A percentile compares a stretch with the other conserved stretches of the same genome.
Conservation (phyloP, 345 rosid genomes). For the Hypericum androsaemum region DNA sequence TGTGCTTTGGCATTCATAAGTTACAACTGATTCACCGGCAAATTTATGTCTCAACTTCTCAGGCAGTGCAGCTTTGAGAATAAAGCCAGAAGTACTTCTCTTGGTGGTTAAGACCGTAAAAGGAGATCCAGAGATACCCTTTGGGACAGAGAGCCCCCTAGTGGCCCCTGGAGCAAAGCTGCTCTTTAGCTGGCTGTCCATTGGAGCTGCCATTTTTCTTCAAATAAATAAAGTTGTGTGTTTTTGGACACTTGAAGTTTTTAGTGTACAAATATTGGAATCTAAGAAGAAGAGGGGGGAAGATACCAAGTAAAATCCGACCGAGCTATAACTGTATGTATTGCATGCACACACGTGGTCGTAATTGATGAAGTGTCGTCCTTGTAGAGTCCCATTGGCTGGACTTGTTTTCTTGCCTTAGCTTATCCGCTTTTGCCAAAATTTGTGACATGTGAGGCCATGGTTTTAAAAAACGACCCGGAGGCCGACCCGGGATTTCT, state of each 20-base stretch:
- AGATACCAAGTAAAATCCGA: neutral
- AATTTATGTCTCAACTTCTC: constrained; percentile 40
- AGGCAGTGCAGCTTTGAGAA: constrained; percentile 62
- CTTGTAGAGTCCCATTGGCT: constrained; percentile 25
- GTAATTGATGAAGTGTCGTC: constrained; percentile 19
- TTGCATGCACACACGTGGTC: constrained; percentile 20
- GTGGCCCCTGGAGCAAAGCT: constrained; percentile 48
- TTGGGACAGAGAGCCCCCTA: constrained; percentile 37
- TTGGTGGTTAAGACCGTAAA: constrained; percentile 42
- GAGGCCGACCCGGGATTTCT: neutral
- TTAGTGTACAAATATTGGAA: constrained; percentile 1
- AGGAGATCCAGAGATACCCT: constrained; percentile 56
- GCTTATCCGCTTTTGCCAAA: constrained; percentile 21
- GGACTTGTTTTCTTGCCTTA: constrained; percentile 12
- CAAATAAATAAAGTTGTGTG: too few relatives aligned
- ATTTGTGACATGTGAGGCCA: neutral
- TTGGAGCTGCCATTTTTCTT: constrained; percentile 46
- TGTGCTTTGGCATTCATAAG: too few relatives aligned
- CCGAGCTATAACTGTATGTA: constrained; percentile 13
- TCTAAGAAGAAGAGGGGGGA: neutral
- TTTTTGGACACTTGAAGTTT: neutral
- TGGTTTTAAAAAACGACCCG: too few relatives aligned
- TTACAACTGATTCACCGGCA: neutral
- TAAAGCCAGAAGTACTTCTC: constrained; percentile 45
- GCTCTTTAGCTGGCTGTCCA: constrained; percentile 79